Evolutionary conservation across 1,284 basidiomycete species (phyloP), one percentile per base, ranked within the genome.

Genomic region (Phlebopus sp.): DNA sequence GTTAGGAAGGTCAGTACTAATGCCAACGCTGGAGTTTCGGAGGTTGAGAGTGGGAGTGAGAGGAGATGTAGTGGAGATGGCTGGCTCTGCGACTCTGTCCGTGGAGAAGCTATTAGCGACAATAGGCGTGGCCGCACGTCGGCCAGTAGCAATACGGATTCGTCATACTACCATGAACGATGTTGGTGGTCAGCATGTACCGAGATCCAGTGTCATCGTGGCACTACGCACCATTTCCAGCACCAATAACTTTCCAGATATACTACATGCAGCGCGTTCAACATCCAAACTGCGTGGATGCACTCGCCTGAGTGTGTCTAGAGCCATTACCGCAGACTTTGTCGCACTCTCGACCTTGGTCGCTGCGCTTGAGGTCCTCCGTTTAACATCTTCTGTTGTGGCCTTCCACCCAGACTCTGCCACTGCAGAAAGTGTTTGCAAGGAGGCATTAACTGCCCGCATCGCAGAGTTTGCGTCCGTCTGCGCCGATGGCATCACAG

Each of bases 261-360:
- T 66, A 52, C 80, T 83, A 42, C 75, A 75, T 1, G 84, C 86
- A 0, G 84, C 85, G 34, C 83, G 73, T 63, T 90, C 89, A 3
- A 88, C 73, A 55, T 90, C 83, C 14, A 86, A n/a, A 51, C 77
- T 75, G 2, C 66, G 69, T 0, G 73, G 68, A 23, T 61, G 68
- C 13, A 78, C 46, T n/a, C 62, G 60, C 40, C 85, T 70, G 31
- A 88, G 62, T 1, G 63, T 56, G 1, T 54, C 53, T 7, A 87
- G 60, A 45, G 77, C 69, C 38, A 69, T 71, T 25, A 54, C 56
- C 1, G 68, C 68, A 4, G 62, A 48, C 14, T 57, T 59, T 5
- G 60, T 48, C 27, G 69, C 66, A 10, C 72, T 70, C 14, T 67
- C 56, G 4, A 66, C 64, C 11, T 69, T 67, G 14, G 63, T 59